phyloP scores from a whole-genome alignment of 768 basidiomycete genomes.

The Leccinum broughii region DNA sequence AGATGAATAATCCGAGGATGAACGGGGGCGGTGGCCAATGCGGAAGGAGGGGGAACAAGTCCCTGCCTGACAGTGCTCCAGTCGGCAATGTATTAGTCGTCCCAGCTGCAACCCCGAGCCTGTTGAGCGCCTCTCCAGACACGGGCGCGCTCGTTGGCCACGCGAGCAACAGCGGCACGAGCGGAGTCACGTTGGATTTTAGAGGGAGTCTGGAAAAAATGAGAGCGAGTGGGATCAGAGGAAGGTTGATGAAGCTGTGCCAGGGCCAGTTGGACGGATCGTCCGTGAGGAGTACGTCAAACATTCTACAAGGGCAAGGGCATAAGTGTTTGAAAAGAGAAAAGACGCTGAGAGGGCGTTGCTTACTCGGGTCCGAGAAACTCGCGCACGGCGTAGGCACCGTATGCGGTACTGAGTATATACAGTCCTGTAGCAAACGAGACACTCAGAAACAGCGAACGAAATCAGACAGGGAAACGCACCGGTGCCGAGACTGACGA shows the following conservation, averaged over 20 bases:
- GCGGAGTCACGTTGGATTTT: slow-evolving; percentile 27
- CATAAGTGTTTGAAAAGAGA: background rate
- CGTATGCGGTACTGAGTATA: slow-evolving; percentile 61
- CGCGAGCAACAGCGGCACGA: slow-evolving; percentile 26
- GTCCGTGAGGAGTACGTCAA: slow-evolving; percentile 60
- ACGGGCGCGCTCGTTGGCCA: slow-evolving; percentile 34
- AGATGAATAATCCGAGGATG: slow-evolving; percentile 52
- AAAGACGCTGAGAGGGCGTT: background rate
- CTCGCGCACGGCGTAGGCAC: slow-evolving; percentile 66
- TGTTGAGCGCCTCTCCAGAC: slow-evolving; percentile 1
- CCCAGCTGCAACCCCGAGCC: background rate
- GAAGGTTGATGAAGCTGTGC: slow-evolving; percentile 74
- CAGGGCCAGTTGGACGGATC: slow-evolving; percentile 75
- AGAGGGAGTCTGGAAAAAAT: slow-evolving; percentile 58
- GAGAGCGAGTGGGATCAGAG: slow-evolving; percentile 67
- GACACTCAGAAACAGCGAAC: background rate
- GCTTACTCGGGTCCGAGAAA: slow-evolving; percentile 70
- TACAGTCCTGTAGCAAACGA: slow-evolving; percentile 39
- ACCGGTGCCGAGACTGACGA: slow-evolving; percentile 64
- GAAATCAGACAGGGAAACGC: slow-evolving; percentile 23
- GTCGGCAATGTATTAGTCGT: background rate
- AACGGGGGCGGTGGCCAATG: slow-evolving; percentile 63
- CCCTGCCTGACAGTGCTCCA: slow-evolving; percentile 3
- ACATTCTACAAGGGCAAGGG: slow-evolving; percentile 46
- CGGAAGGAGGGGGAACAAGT: slow-evolving; percentile 32